phyloP scores from a whole-genome alignment of 208 protist species.

The Leptomonas pyrrhocoris region DNA sequence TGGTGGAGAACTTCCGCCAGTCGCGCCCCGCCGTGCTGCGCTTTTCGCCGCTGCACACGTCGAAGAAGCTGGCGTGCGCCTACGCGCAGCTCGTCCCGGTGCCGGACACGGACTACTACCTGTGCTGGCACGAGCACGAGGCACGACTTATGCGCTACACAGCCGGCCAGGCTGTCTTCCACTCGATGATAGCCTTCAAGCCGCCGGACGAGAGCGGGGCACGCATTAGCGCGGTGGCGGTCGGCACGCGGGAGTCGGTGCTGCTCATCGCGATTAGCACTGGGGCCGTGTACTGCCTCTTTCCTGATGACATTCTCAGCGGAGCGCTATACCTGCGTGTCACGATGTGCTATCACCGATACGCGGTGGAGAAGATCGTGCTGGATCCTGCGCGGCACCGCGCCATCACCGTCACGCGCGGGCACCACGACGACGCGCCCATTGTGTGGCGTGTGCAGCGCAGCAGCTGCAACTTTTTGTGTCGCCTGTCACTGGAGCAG shows the following conservation, averaged over 20 bases:
- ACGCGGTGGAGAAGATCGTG: slow-evolving; percentile 64
- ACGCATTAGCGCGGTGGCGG: slow-evolving; percentile 62
- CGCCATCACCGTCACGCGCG: slow-evolving; percentile 68
- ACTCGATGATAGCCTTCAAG: slow-evolving; percentile 59
- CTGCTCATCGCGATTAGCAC: slow-evolving; percentile 62
- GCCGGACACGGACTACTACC: slow-evolving; percentile 54
- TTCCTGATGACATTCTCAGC: slow-evolving; percentile 38
- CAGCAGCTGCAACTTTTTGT: slow-evolving; percentile 41
- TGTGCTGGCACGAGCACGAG: slow-evolving; percentile 72
- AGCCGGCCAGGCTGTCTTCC: slow-evolving; percentile 34
- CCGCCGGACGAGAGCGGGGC: slow-evolving; percentile 45
- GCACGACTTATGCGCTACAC: slow-evolving; percentile 68
- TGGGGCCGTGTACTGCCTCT: slow-evolving; percentile 78
- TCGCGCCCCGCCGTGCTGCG: slow-evolving; percentile 39
- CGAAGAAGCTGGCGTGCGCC: slow-evolving; percentile 34
- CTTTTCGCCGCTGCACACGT: slow-evolving; percentile 46
- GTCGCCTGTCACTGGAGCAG: slow-evolving; percentile 36
- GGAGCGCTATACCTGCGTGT: slow-evolving; percentile 39
- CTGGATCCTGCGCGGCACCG: slow-evolving; percentile 42
- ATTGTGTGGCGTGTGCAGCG: slow-evolving; percentile 83
- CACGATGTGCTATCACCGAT: slow-evolving; percentile 68
- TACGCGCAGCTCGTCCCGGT: slow-evolving; percentile 61
- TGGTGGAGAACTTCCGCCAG: slow-evolving; percentile 37
- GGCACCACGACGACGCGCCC: slow-evolving; percentile 49
- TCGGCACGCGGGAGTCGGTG: slow-evolving; percentile 65